phyloP scores from a whole-genome alignment of 495 filamentous ascomycete species.

The Podospora australis region DNA sequence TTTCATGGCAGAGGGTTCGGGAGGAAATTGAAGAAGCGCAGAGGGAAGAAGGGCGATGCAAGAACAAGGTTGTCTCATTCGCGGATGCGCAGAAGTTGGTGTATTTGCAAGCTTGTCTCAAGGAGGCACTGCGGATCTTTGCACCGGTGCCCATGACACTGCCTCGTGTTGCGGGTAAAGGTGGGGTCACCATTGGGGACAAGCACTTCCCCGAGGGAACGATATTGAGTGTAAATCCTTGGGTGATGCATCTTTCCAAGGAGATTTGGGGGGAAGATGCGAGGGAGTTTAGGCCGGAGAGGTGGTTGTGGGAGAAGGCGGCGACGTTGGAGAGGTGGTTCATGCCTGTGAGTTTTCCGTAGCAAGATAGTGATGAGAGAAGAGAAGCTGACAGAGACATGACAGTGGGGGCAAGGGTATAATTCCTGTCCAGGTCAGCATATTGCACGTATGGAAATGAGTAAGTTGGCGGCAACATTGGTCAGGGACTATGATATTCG shows the following conservation, averaged over 20 bases:
- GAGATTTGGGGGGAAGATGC: constrained; percentile 37
- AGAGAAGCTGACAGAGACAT: not conserved
- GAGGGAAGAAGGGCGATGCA: constrained; percentile 28
- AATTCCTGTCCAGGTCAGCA: constrained; percentile 38
- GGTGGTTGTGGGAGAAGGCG: constrained; percentile 32
- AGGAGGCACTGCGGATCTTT: constrained; percentile 52
- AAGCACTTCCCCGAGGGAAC: constrained; percentile 19
- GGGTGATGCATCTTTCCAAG: constrained; percentile 29
- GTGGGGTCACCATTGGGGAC: constrained; percentile 33
- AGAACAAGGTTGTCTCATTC: constrained; percentile 35
- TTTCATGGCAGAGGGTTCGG: constrained; percentile 18
- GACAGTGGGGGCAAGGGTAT: constrained; percentile 39
- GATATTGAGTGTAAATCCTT: constrained; percentile 37
- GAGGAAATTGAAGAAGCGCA: constrained; percentile 33
- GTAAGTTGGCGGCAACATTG: constrained; percentile 30
- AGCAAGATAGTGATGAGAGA: not conserved
- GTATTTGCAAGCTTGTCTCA: constrained; percentile 44
- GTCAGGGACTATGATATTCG: constrained; percentile 35
- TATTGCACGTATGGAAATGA: constrained; percentile 42
- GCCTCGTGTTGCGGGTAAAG: constrained; percentile 43
- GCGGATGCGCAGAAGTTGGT: constrained; percentile 45
- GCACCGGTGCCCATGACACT: constrained; percentile 44
- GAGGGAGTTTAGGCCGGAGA: constrained; percentile 33
- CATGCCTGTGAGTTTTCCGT: constrained; percentile 23
- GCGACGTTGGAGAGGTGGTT: constrained; percentile 28